Evolutionary conservation across 2,329 filamentous ascomycete genomes (phyloP), one percentile per base, ranked within the genome.

Genomic region (Zalaria obscura): DNA sequence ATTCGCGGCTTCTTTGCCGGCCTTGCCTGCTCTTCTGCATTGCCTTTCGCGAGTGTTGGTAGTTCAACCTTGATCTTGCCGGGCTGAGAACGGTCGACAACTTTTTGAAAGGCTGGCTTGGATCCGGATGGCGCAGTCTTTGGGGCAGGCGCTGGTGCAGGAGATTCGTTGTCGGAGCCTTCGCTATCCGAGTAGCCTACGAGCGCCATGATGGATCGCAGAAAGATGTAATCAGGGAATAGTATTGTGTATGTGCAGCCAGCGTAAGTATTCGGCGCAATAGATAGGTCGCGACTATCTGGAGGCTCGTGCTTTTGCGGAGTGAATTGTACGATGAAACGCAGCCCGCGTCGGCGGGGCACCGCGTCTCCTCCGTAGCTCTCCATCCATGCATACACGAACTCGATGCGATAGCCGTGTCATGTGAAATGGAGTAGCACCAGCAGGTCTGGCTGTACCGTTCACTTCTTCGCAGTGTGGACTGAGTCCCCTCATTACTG

Each of bases 121-220:
- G 58, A 45, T 42, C 56, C 50, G 8, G 48, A 48, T 44, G 59
- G 42, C 52, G 63, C 74, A 27, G 61, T 53, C 44, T 39, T 58
- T 56, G 41, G 36, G 49, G 49, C 5, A 55, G 53, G 43, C 40
- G 52, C 45, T n/a, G 56, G 36, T 41, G 54, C 42, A 5, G 47
- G 41, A 7, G 47, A 38, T n/a, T 60, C 51, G 41, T 83, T 80
- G 41, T 82, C 81, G 8, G 79, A 86, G 37, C 61, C 66, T 52
- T 82, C 80, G 0, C 80, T 91, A 57, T 88, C 85, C 3, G 84
- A 88, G 54, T 93, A 93, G 47, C 81, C 78, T 50, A 91, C 84
- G 27, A 93, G 68, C 9, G 74, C 79, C 83, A 91, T 91, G 27
- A 6, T 44, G n/a, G n/a, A n/a, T n/a, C n/a, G n/a, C n/a, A n/a